These are phyloP conservation scores for Epichloe amarillans DNA, from an alignment of 2,329 filamentous ascomycete genomes.

Conservation along the genomic window DNA sequence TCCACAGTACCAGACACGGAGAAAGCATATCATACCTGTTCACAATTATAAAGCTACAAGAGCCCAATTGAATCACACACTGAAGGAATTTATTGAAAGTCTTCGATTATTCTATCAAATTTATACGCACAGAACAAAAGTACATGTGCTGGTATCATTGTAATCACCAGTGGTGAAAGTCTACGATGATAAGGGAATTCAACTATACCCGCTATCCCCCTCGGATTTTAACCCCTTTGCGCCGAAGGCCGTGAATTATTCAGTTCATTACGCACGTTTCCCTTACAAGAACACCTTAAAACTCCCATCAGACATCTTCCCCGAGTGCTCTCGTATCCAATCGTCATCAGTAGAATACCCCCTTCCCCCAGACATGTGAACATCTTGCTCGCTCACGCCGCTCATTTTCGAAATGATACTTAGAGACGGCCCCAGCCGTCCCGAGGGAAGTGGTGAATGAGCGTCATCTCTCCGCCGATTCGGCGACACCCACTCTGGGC, in stretches of 20 bases:
- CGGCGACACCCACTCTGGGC: slow-evolving; percentile 7
- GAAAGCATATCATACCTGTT: no score
- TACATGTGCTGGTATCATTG: slow-evolving; percentile 4
- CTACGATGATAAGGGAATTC: neutral
- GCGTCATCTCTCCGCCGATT: slow-evolving; percentile 5
- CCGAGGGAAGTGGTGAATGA: slow-evolving; percentile 3
- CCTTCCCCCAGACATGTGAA: slow-evolving; percentile 9
- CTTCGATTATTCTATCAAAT: neutral
- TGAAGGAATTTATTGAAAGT: no score
- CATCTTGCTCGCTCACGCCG: slow-evolving; percentile 2
- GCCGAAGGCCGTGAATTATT: neutral
- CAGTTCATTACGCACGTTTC: neutral
- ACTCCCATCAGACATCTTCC: slow-evolving; percentile 12
- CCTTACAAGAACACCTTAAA: slow-evolving; percentile 14
- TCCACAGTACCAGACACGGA: no score
- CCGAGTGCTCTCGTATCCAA: slow-evolving; percentile 11
- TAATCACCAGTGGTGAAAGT: neutral
- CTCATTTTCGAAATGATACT: slow-evolving; percentile 4
- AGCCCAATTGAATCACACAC: no score
- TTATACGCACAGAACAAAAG: neutral
- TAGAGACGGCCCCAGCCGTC: slow-evolving; percentile 3
- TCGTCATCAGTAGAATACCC: neutral
- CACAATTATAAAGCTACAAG: no score
- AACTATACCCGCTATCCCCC: neutral
- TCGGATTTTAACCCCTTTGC: no score